These are phyloP conservation scores for Aspergillus piperis DNA, from an alignment of 2,329 filamentous ascomycete genomes.

Conservation along the genomic window DNA sequence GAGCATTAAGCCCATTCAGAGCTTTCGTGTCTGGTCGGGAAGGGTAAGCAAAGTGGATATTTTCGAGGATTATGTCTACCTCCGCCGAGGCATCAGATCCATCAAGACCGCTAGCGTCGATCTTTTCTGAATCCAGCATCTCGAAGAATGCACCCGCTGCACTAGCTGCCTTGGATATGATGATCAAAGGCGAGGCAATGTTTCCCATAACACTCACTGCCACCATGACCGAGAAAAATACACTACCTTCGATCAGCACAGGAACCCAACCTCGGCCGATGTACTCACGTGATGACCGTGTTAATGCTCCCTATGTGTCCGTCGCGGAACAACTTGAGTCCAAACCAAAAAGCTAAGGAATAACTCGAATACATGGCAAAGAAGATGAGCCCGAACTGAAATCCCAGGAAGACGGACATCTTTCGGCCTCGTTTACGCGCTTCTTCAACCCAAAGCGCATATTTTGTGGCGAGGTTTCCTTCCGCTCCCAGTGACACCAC, in stretches of 20 bases:
- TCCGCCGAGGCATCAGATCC: constrained; percentile 54
- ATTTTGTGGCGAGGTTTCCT: constrained; percentile 37
- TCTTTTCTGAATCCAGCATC: constrained; percentile 32
- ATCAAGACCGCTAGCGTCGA: constrained; percentile 42
- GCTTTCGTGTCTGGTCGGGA: constrained; percentile 40
- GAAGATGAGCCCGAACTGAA: constrained; percentile 37
- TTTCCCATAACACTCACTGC: constrained; percentile 30
- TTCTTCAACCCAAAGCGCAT: constrained; percentile 40
- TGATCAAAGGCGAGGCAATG: constrained; percentile 37
- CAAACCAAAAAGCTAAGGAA: constrained; percentile 42
- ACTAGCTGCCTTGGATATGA: constrained; percentile 37
- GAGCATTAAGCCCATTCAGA: constrained; percentile 36
- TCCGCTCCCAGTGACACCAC: constrained; percentile 49
- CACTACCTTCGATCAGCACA: constrained; percentile 20
- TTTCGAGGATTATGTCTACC: constrained; percentile 60
- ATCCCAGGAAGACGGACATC: constrained; percentile 30
- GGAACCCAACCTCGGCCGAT: neutral
- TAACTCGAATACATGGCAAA: constrained; percentile 42
- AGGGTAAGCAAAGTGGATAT: constrained; percentile 74
- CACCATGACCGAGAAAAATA: constrained; percentile 39
- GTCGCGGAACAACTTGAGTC: constrained; percentile 35
- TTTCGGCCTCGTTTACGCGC: constrained; percentile 34
- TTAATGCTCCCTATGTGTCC: constrained; percentile 38
- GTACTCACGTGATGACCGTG: constrained; percentile 38
- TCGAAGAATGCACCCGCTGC: constrained; percentile 36